These are phyloP conservation scores for Aspergillaceae sp. DNA, from an alignment of 2,329 filamentous ascomycete species.

Conservation along the genomic window DNA sequence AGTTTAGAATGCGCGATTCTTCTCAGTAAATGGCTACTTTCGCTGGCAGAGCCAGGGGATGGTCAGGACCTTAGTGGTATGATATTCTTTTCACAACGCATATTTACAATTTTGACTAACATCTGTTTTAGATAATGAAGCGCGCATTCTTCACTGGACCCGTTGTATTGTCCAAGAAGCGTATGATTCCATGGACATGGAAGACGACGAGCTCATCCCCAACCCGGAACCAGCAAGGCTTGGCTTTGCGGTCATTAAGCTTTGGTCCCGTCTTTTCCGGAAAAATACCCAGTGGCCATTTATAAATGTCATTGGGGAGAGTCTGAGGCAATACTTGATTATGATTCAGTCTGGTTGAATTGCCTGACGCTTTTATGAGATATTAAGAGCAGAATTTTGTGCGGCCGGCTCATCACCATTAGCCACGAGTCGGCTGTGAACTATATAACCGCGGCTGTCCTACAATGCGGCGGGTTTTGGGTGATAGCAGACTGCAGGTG, in stretches of 20 bases:
- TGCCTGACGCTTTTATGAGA: not conserved
- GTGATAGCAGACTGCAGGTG: too few species aligned
- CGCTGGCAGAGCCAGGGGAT: constrained; percentile 17
- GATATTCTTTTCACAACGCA: not conserved
- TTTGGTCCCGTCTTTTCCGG: constrained; percentile 25
- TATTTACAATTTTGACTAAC: not conserved
- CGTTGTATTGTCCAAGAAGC: constrained; percentile 26
- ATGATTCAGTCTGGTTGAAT: constrained; percentile 13
- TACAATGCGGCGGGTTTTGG: too few species aligned
- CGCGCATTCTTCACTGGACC: constrained; percentile 24
- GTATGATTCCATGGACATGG: constrained; percentile 23
- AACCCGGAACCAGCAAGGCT: constrained; percentile 19
- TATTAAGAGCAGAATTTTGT: too few species aligned
- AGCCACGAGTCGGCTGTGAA: too few species aligned
- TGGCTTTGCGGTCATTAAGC: constrained; percentile 20
- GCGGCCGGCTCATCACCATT: too few species aligned
- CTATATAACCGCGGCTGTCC: too few species aligned
- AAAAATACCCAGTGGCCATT: constrained; percentile 28
- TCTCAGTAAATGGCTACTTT: constrained; percentile 39
- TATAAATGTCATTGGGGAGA: constrained; percentile 24
- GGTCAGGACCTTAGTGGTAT: constrained; percentile 22
- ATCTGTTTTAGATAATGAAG: constrained; percentile 19
- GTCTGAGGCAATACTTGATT: constrained; percentile 20
- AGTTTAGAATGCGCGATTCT: constrained; percentile 33
- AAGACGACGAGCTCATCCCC: constrained; percentile 16